phyloP scores from a whole-genome alignment of 2,329 filamentous ascomycete genomes.

The Berkeleyomyces basicola region DNA sequence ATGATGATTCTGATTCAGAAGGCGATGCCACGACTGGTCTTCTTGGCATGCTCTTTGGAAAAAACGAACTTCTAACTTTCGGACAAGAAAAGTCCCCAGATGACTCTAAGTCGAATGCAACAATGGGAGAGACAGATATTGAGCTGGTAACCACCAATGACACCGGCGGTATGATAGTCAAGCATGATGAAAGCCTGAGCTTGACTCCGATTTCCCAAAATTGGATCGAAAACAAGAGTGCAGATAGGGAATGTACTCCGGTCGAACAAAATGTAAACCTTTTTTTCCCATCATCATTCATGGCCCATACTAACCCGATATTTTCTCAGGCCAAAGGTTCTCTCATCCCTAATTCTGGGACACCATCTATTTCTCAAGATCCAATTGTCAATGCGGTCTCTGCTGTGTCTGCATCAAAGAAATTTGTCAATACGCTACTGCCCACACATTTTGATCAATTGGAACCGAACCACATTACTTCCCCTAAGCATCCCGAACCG shows the following conservation, averaged over 20 bases:
- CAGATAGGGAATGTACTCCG: background rate
- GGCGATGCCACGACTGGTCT: constrained; percentile 31
- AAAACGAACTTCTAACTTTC: constrained; percentile 38
- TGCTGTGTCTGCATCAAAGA: too few relatives aligned
- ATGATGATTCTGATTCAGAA: constrained; percentile 19
- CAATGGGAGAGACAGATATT: background rate
- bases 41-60: constrained; percentile 41
- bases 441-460: too few relatives aligned
- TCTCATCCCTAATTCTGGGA: background rate
- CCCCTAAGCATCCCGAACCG: too few relatives aligned
- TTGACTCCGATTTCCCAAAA: constrained; percentile 11
- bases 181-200: constrained; percentile 15
- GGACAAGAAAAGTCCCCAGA: constrained; percentile 23
- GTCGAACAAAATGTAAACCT: background rate
- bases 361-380: background rate
- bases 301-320: background rate
- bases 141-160: background rate
- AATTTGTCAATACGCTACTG: too few relatives aligned
- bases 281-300: too few relatives aligned
- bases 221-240: background rate
- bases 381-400: too few relatives aligned
- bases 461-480: too few relatives aligned
- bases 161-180: background rate
- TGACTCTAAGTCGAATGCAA: constrained; percentile 1
- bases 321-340: background rate